Evolutionary conservation across 306 rosid genomes (phyloP).

Genomic region (Malus orientalis): DNA sequence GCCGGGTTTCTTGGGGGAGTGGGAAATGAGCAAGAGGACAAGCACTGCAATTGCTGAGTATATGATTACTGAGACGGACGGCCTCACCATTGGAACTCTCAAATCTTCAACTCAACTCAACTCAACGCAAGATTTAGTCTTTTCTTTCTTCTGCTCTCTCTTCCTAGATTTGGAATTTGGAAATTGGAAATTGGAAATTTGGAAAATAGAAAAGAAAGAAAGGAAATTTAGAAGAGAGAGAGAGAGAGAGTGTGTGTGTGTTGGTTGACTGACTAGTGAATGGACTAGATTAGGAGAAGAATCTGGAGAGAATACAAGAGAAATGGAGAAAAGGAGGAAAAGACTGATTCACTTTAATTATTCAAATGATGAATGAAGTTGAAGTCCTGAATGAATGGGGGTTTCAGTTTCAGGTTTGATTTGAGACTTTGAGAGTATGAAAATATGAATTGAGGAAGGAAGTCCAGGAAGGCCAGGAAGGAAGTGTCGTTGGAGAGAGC

Average conservation of each 20-base stretch:
- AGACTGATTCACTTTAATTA: neutral
- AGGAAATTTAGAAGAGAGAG: too few relatives aligned
- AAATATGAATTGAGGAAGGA: too few relatives aligned
- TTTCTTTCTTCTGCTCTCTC: too few relatives aligned
- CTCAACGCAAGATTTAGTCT: neutral
- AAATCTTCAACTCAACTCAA: neutral
- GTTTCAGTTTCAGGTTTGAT: too few relatives aligned
- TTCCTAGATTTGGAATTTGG: neutral
- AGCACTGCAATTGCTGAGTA: constrained; percentile 44
- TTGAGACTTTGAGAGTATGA: too few relatives aligned
- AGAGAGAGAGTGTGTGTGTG: too few relatives aligned
- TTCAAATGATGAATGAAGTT: neutral
- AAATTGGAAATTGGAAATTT: neutral
- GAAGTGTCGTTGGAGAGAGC: too few relatives aligned
- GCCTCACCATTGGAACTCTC: constrained; percentile 39
- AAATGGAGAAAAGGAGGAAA: neutral
- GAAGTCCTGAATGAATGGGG: too few relatives aligned
- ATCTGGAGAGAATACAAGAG: neutral
- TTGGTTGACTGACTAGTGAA: neutral
- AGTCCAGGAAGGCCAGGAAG: too few relatives aligned
- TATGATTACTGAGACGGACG: constrained; percentile 47
- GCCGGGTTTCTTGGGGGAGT: constrained; percentile 36
- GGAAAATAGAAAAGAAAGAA: neutral
- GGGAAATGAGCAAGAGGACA: constrained; percentile 54
- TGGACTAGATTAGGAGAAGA: neutral